Evolutionary conservation across 2,329 filamentous ascomycete genomes (phyloP).

Genomic region (Hypomyces perniciosus): DNA sequence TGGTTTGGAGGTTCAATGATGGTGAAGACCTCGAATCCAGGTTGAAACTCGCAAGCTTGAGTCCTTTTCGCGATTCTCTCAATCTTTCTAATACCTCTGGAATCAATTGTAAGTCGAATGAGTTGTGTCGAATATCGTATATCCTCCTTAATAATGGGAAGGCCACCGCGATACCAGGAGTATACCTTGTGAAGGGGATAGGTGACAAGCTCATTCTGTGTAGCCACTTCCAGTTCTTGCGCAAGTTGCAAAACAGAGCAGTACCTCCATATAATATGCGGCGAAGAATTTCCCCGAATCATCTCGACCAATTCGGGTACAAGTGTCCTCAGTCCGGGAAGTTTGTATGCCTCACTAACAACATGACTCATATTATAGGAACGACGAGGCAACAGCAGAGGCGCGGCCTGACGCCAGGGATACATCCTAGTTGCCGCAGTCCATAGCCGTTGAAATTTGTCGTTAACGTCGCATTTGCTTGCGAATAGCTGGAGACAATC

Average conservation of each 20-base stretch:
- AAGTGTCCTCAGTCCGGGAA: neutral
- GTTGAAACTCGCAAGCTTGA: neutral
- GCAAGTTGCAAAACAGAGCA: neutral
- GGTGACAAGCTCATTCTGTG: neutral
- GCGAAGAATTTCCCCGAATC: neutral
- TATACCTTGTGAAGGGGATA: neutral
- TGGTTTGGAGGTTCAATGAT: neutral
- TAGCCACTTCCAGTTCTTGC: neutral
- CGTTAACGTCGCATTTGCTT: neutral
- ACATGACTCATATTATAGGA: neutral
- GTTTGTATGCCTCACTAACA: neutral
- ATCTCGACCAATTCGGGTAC: neutral
- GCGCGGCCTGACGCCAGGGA: neutral
- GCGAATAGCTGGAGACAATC: neutral
- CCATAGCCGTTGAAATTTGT: neutral
- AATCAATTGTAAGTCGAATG: neutral
- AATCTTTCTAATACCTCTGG: neutral
- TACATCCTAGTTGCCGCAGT: neutral
- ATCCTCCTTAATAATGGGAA: neutral
- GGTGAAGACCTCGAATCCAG: neutral
- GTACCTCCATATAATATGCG: neutral
- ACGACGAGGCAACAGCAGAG: neutral
- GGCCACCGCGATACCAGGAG: neutral
- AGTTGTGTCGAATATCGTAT: neutral
- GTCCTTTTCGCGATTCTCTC: neutral